A percentile compares a stretch with the other conserved stretches of the same genome.
phyloP scores from a whole-genome alignment of 306 rosid species.

The Vachellia collinsii region DNA sequence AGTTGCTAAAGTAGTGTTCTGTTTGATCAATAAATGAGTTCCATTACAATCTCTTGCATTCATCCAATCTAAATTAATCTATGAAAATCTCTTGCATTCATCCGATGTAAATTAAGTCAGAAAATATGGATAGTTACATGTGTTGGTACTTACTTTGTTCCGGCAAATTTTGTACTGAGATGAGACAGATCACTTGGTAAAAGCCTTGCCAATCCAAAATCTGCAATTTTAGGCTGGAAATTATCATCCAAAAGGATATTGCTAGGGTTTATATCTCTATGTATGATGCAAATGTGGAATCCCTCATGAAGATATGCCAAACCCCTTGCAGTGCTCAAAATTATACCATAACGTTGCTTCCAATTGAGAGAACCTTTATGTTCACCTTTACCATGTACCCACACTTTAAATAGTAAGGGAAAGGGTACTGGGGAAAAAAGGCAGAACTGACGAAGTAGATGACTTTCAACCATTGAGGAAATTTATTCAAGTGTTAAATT shows the following conservation, averaged over 20 bases:
- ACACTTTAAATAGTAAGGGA: background rate
- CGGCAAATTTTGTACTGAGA: background rate
- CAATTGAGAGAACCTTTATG: conserved; percentile 2
- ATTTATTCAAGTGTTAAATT: background rate
- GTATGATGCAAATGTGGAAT: background rate
- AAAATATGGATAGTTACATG: background rate
- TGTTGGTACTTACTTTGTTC: background rate
- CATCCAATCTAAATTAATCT: background rate
- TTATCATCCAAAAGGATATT: conserved; percentile 1
- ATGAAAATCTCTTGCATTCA: no score
- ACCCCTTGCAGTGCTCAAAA: conserved; percentile 4
- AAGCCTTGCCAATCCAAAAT: conserved; percentile 4
- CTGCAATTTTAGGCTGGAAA: conserved; percentile 1
- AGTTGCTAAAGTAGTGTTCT: background rate
- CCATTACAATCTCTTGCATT: background rate
- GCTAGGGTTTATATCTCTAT: conserved; percentile 4
- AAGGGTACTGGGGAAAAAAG: background rate
- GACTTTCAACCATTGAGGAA: background rate
- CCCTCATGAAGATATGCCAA: conserved; percentile 4
- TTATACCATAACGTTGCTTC: background rate
- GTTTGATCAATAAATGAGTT: background rate
- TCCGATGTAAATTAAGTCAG: background rate
- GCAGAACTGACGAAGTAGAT: background rate
- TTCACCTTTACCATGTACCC: background rate
- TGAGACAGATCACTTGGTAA: background rate